These are phyloP conservation scores for Fremontodendron californicum DNA, from an alignment of 345 rosid species.

Conservation along the genomic window DNA sequence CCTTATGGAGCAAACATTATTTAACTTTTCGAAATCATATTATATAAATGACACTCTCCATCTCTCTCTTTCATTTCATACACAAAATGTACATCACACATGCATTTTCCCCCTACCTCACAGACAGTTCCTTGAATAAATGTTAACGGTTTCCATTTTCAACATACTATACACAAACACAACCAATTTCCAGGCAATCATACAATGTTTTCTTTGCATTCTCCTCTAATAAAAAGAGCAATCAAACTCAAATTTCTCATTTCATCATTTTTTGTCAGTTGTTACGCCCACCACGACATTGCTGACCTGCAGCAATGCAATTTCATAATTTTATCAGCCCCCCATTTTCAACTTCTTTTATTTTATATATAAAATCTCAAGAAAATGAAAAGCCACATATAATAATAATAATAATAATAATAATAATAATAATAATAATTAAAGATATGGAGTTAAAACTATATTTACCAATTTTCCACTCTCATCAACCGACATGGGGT, in stretches of 20 bases:
- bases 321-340: background rate
- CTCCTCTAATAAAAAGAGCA: background rate
- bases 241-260: background rate
- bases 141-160: background rate
- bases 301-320: background rate
- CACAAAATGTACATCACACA: background rate
- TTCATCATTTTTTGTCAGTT: background rate
- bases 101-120: background rate
- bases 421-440: too few relatives aligned
- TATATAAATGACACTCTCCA: too few relatives aligned
- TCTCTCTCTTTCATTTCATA: background rate
- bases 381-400: background rate
- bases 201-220: background rate
- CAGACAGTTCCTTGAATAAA: too few relatives aligned
- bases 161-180: background rate
- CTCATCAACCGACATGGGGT: background rate
- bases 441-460: background rate
- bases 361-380: background rate
- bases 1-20: too few relatives aligned
- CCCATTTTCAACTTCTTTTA: background rate
- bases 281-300: background rate
- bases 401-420: too few relatives aligned
- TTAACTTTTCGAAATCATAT: too few relatives aligned
- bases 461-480: constrained; percentile 3
- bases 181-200: background rate